Evolutionary conservation across 2,329 filamentous ascomycete species (phyloP), one percentile per base, ranked within the genome.

Genomic region (Fusarium multiceps): DNA sequence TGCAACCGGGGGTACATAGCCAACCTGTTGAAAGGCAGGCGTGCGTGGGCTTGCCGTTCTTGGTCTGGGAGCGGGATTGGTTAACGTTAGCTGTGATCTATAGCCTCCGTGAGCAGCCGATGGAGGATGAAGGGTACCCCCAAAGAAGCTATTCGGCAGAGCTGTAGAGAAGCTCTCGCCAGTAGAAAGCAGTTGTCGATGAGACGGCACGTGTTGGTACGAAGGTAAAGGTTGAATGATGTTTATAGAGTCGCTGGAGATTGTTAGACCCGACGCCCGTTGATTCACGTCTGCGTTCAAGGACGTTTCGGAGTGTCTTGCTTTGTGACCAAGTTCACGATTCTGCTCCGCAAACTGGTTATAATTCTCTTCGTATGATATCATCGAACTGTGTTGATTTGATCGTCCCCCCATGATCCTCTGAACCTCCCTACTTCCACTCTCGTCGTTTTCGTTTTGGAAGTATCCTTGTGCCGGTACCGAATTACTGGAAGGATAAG

Each of bases 81-180:
- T 51, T 4, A 68, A 73, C 47, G 66, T 68, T 32, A 72, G 72
- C 23, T 74, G 70, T 18, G 73, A 73, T 10, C 66, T 60, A 42
- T 69, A 67, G 23, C 63, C 69, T 27, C 67, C 70, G 14, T 58
- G 55, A n/a, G 57, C 47, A 18, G 63, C 55, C 18, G 59, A 61
- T 8, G 53, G 58, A 27, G 73, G 72, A 8, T 57, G 62, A 27
- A 71, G 60, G 25, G 66, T 69, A 40, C 62, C 63, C 23, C 59
- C 58, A n/a, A 51, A 45, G 30, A 66, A 56, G 27, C 69, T 75
- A 12, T 55, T 64, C 8, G 66, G 68, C 16, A 68, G 58, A 4
- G 68, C 68, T 27, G 53, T 66, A 5, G 72, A 71, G 2, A 67
- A 28, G 4, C 32, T 45, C 32, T 59, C 69, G 9, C 53, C 65